Conservation (phyloP, 371 early-diverging fungal genomes). For the Zopfochytrium polystomum region DNA sequence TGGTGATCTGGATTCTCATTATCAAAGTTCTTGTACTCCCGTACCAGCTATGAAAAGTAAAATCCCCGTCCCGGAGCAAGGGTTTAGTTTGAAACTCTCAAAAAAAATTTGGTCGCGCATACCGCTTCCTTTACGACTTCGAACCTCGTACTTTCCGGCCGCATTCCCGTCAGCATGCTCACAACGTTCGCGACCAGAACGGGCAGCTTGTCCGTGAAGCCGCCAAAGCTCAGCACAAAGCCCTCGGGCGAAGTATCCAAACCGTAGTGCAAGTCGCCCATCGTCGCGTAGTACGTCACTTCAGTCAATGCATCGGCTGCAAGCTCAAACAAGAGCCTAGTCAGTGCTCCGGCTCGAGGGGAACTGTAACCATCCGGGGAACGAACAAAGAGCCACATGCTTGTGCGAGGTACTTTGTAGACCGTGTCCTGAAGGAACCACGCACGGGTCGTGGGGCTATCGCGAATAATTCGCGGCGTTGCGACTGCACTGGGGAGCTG, state of each 20-base stretch:
- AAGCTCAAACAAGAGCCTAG: slow-evolving; percentile 67
- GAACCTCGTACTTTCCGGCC: slow-evolving; percentile 67
- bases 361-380: slow-evolving; percentile 41
- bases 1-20: slow-evolving; percentile 73
- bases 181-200: slow-evolving; percentile 69
- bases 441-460: slow-evolving; percentile 64
- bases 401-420: slow-evolving; percentile 77
- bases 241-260: slow-evolving; percentile 53
- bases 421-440: slow-evolving; percentile 93
- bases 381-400: slow-evolving; percentile 45
- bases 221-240: slow-evolving; percentile 60
- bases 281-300: slow-evolving; percentile 80
- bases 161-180: slow-evolving; percentile 60
- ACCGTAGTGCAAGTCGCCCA: slow-evolving; percentile 75
- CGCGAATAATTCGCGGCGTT: slow-evolving; percentile 64
- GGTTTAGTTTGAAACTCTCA: not conserved
- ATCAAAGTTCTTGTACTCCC: slow-evolving; percentile 68
- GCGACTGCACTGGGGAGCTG: too few relatives aligned
- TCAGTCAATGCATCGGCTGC: slow-evolving; percentile 79
- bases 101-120: not conserved
- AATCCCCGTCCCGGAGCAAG: too few relatives aligned
- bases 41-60: slow-evolving; percentile 40
- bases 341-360: slow-evolving; percentile 49
- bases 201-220: slow-evolving; percentile 83
- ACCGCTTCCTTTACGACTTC: slow-evolving; percentile 65